Evolutionary conservation across 192 early-diverging fungal species (phyloP).

Genomic region (Coemansia sp.): DNA sequence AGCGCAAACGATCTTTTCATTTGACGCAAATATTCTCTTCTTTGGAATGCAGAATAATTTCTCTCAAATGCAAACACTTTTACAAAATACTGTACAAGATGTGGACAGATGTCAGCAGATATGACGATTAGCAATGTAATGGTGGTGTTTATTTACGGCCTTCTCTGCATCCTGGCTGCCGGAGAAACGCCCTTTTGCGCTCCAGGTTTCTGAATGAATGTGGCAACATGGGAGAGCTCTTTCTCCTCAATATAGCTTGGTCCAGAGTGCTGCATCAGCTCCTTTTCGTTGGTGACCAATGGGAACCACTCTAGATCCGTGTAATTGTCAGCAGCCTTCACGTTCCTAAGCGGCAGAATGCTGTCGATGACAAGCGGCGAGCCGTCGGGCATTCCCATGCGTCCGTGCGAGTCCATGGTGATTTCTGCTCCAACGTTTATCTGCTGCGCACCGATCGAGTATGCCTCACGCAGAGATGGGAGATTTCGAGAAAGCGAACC

Average conservation of each 20-base stretch:
- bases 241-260: conserved; percentile 47
- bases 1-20: too few relatives aligned
- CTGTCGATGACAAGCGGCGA: conserved; percentile 35
- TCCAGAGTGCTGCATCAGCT: conserved; percentile 34
- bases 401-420: conserved; percentile 49
- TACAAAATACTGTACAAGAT: too few relatives aligned
- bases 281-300: conserved; percentile 27
- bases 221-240: conserved; percentile 42
- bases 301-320: conserved; percentile 54
- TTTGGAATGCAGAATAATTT: too few relatives aligned
- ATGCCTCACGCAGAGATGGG: conserved; percentile 22
- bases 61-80: too few relatives aligned
- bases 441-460: conserved; percentile 9
- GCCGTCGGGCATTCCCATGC: conserved; percentile 44
- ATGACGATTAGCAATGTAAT: background rate
- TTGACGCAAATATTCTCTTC: too few relatives aligned
- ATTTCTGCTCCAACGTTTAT: conserved; percentile 33
- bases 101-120: background rate
- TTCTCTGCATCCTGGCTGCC: conserved; percentile 8
- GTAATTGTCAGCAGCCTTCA: conserved; percentile 44
- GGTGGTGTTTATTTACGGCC: background rate
- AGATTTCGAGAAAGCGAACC: conserved; percentile 29
- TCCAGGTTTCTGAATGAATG: conserved; percentile 29
- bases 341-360: conserved; percentile 39
- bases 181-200: conserved; percentile 23